Base-by-base conservation (phyloP, 148 eudicot species). In the Rhododendron ferrugineum region DNA sequence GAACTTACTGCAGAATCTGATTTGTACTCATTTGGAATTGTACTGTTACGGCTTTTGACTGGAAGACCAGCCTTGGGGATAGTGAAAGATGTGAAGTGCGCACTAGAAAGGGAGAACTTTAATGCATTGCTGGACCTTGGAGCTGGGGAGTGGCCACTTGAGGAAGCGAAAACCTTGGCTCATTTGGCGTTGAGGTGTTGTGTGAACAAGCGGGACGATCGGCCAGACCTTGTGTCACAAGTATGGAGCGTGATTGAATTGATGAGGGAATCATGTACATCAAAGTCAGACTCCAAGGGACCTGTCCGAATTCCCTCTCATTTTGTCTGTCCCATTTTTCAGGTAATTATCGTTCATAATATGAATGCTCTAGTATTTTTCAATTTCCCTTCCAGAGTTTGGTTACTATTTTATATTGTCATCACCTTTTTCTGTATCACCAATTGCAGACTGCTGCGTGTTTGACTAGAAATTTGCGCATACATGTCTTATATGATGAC, bases 71-170 rank as follows among this genome's bases (percentile, higher is more conserved):
- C 93, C 64, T 82, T 87, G 20, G 91, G 91, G 84, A 73, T 92
- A 78, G 84, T 90, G 47, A 88, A 91, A 82, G 93, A 93, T 82
- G 93, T 95, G 58, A 89, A 89, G 85, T 88, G 89, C 78, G 98
- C 98, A 15, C 54, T 94, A 6, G 87, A 91, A 70, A 85, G 81
- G 23, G 94, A 87, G 62, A 85, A 87, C 28, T 85, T 95, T 58
- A 87, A 62, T 56, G 74, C 87, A 8, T 78, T 97, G 20, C 86
- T 95, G 89, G 99, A 97, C 87, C 60, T 40, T 58, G 88, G 93
- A 76, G 99, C 98, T 85, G 98, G 98, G 64, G 88, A 93, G 11
- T 95, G 98, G 98, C 98, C 99, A 2, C 42, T 92, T 79, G 88
- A 85, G 85, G 87, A 83, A 80, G 94, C 93, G 14, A 89, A 88